These are phyloP conservation scores for Blakeslea trispora DNA, from an alignment of 371 early-diverging fungal genomes.

Conservation along the genomic window DNA sequence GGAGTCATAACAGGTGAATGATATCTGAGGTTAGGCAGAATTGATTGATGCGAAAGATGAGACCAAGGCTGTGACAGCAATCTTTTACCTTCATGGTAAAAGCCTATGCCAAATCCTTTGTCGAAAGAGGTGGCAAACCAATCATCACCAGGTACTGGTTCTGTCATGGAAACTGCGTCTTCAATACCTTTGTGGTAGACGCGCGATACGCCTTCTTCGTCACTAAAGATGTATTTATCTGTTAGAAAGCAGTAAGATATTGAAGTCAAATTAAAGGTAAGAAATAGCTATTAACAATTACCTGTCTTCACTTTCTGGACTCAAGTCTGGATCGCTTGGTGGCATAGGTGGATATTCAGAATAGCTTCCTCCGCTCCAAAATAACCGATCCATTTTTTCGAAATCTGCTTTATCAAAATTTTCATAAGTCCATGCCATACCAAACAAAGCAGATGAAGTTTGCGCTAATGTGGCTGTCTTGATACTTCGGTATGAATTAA, in stretches of 20 bases:
- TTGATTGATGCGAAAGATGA: constrained; percentile 56
- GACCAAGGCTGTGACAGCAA: constrained; percentile 52
- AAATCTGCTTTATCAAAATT: constrained; percentile 45
- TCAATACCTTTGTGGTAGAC: constrained; percentile 21
- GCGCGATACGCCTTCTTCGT: constrained; percentile 23
- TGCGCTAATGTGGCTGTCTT: constrained; percentile 40
- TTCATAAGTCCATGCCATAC: constrained; percentile 65
- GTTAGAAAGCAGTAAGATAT: constrained; percentile 25
- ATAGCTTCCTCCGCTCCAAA: constrained; percentile 52
- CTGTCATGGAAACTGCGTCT: not conserved
- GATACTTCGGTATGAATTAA: constrained; percentile 51
- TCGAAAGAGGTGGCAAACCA: constrained; percentile 59
- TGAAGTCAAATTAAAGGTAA: constrained; percentile 2
- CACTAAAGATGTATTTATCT: constrained; percentile 23
- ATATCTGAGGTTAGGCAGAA: constrained; percentile 46
- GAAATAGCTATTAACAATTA: constrained; percentile 1
- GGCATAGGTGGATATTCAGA: constrained; percentile 25
- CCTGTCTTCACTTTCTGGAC: constrained; percentile 19
- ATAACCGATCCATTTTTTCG: constrained; percentile 49
- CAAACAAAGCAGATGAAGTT: constrained; percentile 62
- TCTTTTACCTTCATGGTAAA: constrained; percentile 48
- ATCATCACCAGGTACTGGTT: constrained; percentile 35
- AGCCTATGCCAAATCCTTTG: constrained; percentile 52
- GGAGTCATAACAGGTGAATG: constrained; percentile 1
- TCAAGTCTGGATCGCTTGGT: not conserved